Base-by-base conservation (phyloP, 2,329 filamentous ascomycete species). In the Chalaropsis thielavioides region DNA sequence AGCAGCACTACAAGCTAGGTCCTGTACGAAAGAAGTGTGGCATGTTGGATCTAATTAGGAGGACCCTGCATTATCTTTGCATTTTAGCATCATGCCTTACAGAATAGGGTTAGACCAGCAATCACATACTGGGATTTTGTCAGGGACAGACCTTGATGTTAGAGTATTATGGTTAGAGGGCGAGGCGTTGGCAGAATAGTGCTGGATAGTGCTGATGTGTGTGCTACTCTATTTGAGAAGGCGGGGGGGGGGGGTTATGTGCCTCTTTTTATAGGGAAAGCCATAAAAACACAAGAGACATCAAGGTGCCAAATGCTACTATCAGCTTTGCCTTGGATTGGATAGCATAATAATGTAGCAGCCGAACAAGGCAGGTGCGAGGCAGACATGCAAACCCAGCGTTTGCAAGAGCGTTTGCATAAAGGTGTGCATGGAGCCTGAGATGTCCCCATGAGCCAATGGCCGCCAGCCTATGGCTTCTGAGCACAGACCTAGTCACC, bases 1-100 rank as follows among this genome's bases (percentile, higher is more conserved):
- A 35, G 31, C 7, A 7, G 31, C 31, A 35, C 31, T 7, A 35
- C 31, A 35, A 7, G 7, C 31, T n/a, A n/a, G n/a, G n/a, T n/a
- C n/a, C n/a, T n/a, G n/a, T n/a, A n/a, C n/a, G n/a, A n/a, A n/a
- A n/a, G n/a, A n/a, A n/a, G 38, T 58, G 31, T 19, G 54, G 54
- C 54, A 58, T 58, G 54, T 38, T 58, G 54, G 31, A n/a, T 35
- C 54, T 58, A 61, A 38, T 46, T 41, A 46, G 31, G 44, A 35
- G 60, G 40, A 24, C 60, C 41, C 40, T 62, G 41, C 24, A 43
- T 31, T 27, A 44, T 62, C 41, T 62, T 19, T 38, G 60, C 60
- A 24, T 4, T 62, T 31, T 59, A 59, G 56, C 27, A 19, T 59
- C 13, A 59, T 31, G 56, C 38, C 38, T 17, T 44, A 10, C 24